Base-by-base conservation (phyloP, 148 eudicot genomes). In the Rhododendron simsii region DNA sequence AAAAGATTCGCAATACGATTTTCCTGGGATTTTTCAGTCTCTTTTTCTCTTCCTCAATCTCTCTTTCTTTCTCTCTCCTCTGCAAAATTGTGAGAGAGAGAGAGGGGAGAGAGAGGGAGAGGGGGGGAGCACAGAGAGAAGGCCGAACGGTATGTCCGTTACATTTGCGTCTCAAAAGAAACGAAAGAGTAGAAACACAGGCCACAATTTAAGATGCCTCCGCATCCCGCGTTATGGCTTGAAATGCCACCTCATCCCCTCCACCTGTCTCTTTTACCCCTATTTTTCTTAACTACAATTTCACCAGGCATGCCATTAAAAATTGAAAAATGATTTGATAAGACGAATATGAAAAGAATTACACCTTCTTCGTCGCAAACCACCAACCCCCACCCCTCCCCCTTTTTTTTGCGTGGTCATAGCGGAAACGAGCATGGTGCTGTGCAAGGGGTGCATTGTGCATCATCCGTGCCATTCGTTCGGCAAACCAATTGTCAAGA, bases 191-290 rank as follows among this genome's bases (percentile, higher is more conserved):
- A 14, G 37, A 71, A 47, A 83, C 20, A 83, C 7, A 16, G 65
- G 73, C 86, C 86, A 84, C 81, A 84, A 74, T 53, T 84, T 71
- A 73, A 73, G 48, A 74, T 83, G 59, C 33, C 80, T 73, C 80
- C 86, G 86, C 67, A 84, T 73, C 86, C 86, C 86, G 86, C 86
- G 80, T 14, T 84, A 30, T 26, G 35, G 20, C 78, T 69, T 18
- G 28, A 26, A 41, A 18, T 83, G 63, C 75, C 81, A 78, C 33
- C 81, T 78, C 23, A 76, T 6, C 3, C 21, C 10, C 18, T 53
- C 20, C 57, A 3, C 57, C 7, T 73, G 2, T 2, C 80, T 2
- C 23, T 33, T 73, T 13, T 73, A 73, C 77, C 44, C 41, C 79
- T 12, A 5, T 71, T 71, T 30, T 71, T 30, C 8, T 30, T 15